Evolutionary conservation across 495 filamentous ascomycete genomes (phyloP).

Genomic region (Trichoderma reesei): DNA sequence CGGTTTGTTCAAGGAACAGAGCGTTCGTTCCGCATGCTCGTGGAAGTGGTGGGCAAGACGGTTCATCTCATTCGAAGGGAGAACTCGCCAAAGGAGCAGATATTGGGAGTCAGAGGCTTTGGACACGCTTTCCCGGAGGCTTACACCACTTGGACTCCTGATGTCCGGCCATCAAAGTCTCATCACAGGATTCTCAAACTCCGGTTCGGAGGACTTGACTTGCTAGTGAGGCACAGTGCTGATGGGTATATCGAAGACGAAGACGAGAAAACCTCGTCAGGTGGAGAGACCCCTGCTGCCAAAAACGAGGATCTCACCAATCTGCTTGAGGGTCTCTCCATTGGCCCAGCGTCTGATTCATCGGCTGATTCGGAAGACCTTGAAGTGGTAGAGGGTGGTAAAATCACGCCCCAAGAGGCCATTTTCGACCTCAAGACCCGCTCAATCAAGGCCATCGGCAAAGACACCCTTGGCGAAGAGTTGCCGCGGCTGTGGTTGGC

Average conservation of each 20-base stretch:
- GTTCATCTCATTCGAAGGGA: conserved; percentile 53
- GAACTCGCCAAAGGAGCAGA: conserved; percentile 42
- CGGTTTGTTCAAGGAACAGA: conserved; percentile 41
- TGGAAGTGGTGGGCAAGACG: conserved; percentile 50
- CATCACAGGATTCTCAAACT: conserved; percentile 57
- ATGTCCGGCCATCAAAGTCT: conserved; percentile 41
- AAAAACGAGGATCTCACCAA: neutral
- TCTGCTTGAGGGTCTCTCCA: conserved; percentile 1
- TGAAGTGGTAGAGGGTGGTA: neutral
- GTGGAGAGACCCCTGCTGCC: neutral
- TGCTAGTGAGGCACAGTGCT: conserved; percentile 48
- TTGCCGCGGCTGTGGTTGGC: conserved; percentile 49
- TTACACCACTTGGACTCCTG: conserved; percentile 49
- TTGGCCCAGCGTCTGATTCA: conserved; percentile 14
- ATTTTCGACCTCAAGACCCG: conserved; percentile 65
- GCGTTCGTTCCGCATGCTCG: conserved; percentile 44
- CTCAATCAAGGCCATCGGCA: conserved; percentile 23
- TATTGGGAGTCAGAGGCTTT: conserved; percentile 45
- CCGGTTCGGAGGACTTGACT: conserved; percentile 43
- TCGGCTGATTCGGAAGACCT: neutral
- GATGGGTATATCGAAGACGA: conserved; percentile 44
- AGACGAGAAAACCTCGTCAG: conserved; percentile 5
- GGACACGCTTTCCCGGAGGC: conserved; percentile 56
- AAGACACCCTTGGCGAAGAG: conserved; percentile 30
- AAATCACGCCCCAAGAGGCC: conserved; percentile 31